These are phyloP conservation scores for Mrakia hoshinonis DNA, from an alignment of 768 basidiomycete genomes.

Conservation along the genomic window DNA sequence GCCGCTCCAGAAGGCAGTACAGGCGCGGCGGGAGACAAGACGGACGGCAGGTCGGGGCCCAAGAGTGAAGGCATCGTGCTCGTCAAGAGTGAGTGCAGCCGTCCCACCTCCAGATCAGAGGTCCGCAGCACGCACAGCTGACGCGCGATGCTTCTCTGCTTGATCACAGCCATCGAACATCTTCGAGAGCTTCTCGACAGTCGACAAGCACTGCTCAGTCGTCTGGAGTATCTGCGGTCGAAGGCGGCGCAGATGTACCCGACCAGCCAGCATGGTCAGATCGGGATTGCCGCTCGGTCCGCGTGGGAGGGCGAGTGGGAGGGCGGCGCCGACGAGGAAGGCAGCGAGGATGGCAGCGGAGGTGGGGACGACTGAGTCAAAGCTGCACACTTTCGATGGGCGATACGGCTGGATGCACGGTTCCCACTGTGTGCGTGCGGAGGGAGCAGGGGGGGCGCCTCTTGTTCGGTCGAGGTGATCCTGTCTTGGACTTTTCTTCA, in stretches of 20 bases:
- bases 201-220: not conserved
- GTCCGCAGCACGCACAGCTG: not conserved
- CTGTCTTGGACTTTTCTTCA: too few species aligned
- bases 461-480: too few species aligned
- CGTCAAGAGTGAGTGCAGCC: conserved; percentile 61
- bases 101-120: not conserved
- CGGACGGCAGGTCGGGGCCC: conserved; percentile 79
- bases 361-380: not conserved
- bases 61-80: conserved; percentile 84
- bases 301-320: conserved; percentile 7
- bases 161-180: conserved; percentile 68
- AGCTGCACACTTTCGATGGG: too few species aligned
- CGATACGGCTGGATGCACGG: too few species aligned
- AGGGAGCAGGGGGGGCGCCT: not conserved
- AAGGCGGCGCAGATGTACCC: not conserved
- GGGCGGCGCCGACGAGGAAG: not conserved
- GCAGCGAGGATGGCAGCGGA: not conserved
- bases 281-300: not conserved
- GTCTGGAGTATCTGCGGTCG: not conserved
- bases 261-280: not conserved
- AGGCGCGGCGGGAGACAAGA: conserved; percentile 46
- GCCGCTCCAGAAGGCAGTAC: conserved; percentile 39
- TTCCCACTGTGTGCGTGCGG: too few species aligned
- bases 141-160: not conserved
- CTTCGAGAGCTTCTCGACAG: conserved; percentile 58